Evolutionary conservation across 805 yeast genomes (phyloP).

Genomic region (Candida pseudofarinosa): DNA sequence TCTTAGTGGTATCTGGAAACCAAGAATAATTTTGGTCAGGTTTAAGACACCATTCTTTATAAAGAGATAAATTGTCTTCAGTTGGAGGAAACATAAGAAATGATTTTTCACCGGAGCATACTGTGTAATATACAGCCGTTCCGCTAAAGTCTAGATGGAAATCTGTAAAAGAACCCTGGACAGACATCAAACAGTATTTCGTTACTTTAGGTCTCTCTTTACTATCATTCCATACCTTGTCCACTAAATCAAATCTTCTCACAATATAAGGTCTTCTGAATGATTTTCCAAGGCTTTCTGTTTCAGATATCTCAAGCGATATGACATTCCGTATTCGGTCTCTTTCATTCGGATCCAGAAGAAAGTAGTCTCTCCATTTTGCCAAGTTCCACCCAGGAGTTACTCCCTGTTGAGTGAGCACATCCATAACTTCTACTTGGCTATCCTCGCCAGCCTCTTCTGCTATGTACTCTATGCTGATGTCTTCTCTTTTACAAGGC

Average conservation of each 20-base stretch:
- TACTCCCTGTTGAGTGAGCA: conserved; percentile 67
- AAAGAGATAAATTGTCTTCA: conserved; percentile 51
- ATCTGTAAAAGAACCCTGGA: conserved; percentile 74
- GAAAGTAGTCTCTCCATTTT: conserved; percentile 72
- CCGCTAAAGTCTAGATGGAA: conserved; percentile 93
- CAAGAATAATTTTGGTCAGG: conserved; percentile 60
- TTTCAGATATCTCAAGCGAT: conserved; percentile 68
- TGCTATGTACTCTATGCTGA: conserved; percentile 55
- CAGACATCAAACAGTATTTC: conserved; percentile 83
- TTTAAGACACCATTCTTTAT: conserved; percentile 69
- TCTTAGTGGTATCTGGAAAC: conserved; percentile 51
- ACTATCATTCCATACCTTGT: conserved; percentile 51
- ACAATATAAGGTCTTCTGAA: conserved; percentile 68
- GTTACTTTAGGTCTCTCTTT: conserved; percentile 56
- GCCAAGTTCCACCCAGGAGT: conserved; percentile 64
- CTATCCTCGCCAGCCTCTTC: conserved; percentile 58
- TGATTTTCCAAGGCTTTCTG: conserved; percentile 40
- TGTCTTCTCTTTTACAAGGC: conserved; percentile 38
- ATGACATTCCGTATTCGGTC: conserved; percentile 77
- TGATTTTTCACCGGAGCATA: conserved; percentile 68
- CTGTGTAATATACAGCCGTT: conserved; percentile 84
- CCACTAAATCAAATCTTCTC: conserved; percentile 61
- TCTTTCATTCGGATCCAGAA: conserved; percentile 38
- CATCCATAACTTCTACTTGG: conserved; percentile 84
- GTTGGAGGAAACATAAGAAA: conserved; percentile 83